Percentiles rank a stretch among this genome's conserved stretches.
Evolutionary conservation across 169 alveolate genomes (phyloP).

Genomic region (Cryptosporidium bovis): DNA sequence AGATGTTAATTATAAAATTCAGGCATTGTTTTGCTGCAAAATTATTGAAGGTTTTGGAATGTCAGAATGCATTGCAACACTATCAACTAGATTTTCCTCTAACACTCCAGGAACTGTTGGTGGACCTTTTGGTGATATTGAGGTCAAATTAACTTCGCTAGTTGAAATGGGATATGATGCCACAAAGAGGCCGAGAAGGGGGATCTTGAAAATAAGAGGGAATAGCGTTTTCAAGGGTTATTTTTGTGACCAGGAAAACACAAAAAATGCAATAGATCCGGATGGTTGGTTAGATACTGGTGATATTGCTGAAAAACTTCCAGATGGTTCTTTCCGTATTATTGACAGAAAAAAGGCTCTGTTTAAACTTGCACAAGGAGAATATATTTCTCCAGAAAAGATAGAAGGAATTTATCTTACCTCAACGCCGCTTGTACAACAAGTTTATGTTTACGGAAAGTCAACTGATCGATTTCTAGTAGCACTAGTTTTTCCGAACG

Average conservation of each 20-base stretch:
- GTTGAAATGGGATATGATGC: slow-evolving; percentile 85
- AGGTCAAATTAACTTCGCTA: slow-evolving; percentile 68
- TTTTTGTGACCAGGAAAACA: slow-evolving; percentile 82
- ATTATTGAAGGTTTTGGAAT: slow-evolving; percentile 88
- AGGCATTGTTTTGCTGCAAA: slow-evolving; percentile 84
- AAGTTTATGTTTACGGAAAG: slow-evolving; percentile 90
- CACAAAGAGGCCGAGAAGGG: slow-evolving; percentile 81
- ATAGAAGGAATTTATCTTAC: slow-evolving; percentile 85
- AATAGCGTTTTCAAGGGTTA: slow-evolving; percentile 83
- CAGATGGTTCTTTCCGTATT: slow-evolving; percentile 86
- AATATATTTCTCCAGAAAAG: slow-evolving; percentile 91
- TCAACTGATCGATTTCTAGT: slow-evolving; percentile 84
- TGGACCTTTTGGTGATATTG: slow-evolving; percentile 69
- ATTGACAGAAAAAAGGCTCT: slow-evolving; percentile 91
- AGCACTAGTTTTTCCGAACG: slow-evolving; percentile 85
- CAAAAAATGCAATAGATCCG: slow-evolving; percentile 84
- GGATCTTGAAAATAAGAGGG: slow-evolving; percentile 88
- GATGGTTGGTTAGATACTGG: slow-evolving; percentile 95
- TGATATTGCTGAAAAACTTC: slow-evolving; percentile 87
- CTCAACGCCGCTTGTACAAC: slow-evolving; percentile 83
- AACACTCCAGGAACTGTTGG: slow-evolving; percentile 76
- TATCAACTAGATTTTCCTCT: slow-evolving; percentile 71
- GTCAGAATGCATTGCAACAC: slow-evolving; percentile 83
- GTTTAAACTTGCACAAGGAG: slow-evolving; percentile 90
- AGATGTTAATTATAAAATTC: slow-evolving; percentile 78